Evolutionary conservation across 176 grass and related monocot species (phyloP), one percentile per base, ranked within the genome.

Genomic region (Carex myosuroides): DNA sequence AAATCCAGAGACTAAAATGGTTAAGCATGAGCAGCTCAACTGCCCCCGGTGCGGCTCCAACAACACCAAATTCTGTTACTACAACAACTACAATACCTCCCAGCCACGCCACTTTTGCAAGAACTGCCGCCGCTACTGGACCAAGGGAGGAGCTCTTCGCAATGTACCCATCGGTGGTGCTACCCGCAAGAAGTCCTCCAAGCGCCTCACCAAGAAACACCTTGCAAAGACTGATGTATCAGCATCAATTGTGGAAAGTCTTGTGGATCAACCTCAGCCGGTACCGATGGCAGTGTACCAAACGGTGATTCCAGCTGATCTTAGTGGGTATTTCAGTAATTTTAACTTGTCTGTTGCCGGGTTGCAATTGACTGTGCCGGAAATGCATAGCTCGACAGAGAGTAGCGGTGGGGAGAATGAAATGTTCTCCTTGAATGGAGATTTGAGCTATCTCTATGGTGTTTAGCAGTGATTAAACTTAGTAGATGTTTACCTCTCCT

Each of bases 31-130:
- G 80, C 44, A 91, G 52, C 73, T 87, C 13, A 57, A 83, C 0
- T 98, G 95, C 87, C 95, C 95, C 41, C 81, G 95, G 0, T 98
- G 95, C 91, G 79, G 94, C 5, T 98, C 92, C 60, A 82, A 81
- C 4, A 63, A 89, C 91, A 98, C 95, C 87, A 98, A 98, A 90
- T 98, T 98, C 92, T 94, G 95, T 82, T 98, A 98, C 89, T 98
- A 91, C 95, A 98, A 98, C 91, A 98, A 94, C 86, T 94, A 98
- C 92, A 98, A 93, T 86, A 84, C 86, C 5, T 32, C 87, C 6
- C 92, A 94, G 85, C 92, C 92, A n/a, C 92, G 92, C 14, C 52
- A 94, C 85, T 89, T 89, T 85, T 94, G 92, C 89, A 83, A 81
- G 71, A 61, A 54, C 26, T 94, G 92, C 85, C 92, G 89, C 59